phyloP scores from a whole-genome alignment of 805 yeast species.

The Pichia gijzeniarum region DNA sequence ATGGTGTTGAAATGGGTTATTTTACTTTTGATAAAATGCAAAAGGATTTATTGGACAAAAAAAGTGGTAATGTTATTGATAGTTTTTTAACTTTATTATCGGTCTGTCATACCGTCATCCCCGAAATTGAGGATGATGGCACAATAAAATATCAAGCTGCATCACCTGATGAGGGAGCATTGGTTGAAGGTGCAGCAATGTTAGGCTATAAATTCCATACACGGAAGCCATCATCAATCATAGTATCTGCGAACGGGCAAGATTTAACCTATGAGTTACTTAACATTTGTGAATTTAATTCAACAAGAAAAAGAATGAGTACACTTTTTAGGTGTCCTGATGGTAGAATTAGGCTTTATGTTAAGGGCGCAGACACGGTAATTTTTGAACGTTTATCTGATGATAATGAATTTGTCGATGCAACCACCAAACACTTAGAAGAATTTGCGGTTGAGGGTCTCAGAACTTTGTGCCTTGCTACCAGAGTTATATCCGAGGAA shows the following conservation, averaged over 20 bases:
- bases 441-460: constrained; percentile 96
- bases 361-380: constrained; percentile 98
- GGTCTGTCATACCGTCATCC: constrained; percentile 96
- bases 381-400: constrained; percentile 75
- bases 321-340: constrained; percentile 93
- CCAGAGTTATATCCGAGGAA: constrained; percentile 67
- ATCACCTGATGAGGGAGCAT: constrained; percentile 98
- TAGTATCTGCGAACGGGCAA: constrained; percentile 50
- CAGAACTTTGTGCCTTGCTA: constrained; percentile 89
- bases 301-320: constrained; percentile 97
- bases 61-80: constrained; percentile 49
- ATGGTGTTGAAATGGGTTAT: constrained; percentile 78
- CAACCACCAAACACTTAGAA: constrained; percentile 82
- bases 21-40: constrained; percentile 62
- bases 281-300: constrained; percentile 93
- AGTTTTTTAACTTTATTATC: constrained; percentile 80
- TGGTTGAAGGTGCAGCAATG: constrained; percentile 92
- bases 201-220: constrained; percentile 80
- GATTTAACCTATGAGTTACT: constrained; percentile 65
- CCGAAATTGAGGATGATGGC: constrained; percentile 64
- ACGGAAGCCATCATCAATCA: constrained; percentile 78
- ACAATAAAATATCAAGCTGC: constrained; percentile 93
- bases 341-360: constrained; percentile 78
- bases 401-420: constrained; percentile 71
- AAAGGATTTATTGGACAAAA: constrained; percentile 31